A percentile compares a stretch with the other conserved stretches of the same genome.
Evolutionary conservation across 2,329 filamentous ascomycete genomes (phyloP).

Genomic region (Penicillium sp.): DNA sequence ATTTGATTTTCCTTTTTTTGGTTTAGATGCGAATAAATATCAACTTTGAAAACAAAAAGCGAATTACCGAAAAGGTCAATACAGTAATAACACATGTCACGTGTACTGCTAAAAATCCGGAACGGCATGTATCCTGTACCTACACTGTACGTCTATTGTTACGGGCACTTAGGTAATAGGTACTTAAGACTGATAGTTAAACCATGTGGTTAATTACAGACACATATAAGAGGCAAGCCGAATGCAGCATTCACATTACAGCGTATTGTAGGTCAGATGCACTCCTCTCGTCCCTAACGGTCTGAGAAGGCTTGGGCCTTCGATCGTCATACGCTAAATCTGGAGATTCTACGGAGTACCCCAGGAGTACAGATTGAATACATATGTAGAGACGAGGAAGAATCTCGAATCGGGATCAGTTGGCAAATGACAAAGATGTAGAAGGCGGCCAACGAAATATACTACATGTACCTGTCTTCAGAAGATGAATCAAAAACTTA

Average conservation of each 20-base stretch:
- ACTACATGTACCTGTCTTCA: too few species aligned
- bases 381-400: not conserved
- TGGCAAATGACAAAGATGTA: not conserved
- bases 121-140: not conserved
- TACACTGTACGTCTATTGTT: accelerated
- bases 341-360: not conserved
- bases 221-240: not conserved
- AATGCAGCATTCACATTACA: not conserved
- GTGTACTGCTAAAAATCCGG: not conserved
- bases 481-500: too few species aligned
- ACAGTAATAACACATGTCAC: not conserved
- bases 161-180: not conserved
- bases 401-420: not conserved
- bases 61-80: not conserved
- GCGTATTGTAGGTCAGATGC: not conserved
- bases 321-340: slow-evolving; percentile 12
- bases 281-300: not conserved
- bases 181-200: not conserved
- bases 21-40: not conserved
- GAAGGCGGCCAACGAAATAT: too few species aligned
- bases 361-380: not conserved
- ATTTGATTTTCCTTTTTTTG: not conserved
- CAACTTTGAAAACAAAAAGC: not conserved
- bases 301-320: slow-evolving; percentile 5
- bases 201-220: not conserved